Evolutionary conservation across 1,139 yeast species (phyloP).

Genomic region (Pichia sp.): DNA sequence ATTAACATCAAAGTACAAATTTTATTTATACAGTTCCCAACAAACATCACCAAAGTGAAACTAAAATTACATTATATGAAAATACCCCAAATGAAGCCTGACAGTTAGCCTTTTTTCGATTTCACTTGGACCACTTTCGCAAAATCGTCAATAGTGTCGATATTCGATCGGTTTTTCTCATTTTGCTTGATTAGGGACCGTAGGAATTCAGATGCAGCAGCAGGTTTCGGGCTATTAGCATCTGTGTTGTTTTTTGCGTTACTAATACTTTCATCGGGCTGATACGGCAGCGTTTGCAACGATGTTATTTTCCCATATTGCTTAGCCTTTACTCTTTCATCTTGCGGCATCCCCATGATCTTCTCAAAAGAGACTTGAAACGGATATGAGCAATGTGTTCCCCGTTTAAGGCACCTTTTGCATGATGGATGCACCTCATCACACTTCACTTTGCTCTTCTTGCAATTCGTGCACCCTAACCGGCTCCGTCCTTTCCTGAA

Average conservation of each 20-base stretch:
- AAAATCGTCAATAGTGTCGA: constrained; percentile 1
- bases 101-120: not conserved
- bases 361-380: constrained; percentile 5
- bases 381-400: constrained; percentile 15
- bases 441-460: constrained; percentile 83
- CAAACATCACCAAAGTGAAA: not conserved
- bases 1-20: not conserved
- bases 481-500: constrained; percentile 11
- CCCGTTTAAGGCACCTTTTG: constrained; percentile 17
- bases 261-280: not conserved
- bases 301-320: constrained; percentile 1
- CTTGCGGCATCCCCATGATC: not conserved
- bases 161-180: not conserved
- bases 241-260: not conserved
- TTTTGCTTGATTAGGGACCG: not conserved
- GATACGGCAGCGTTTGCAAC: constrained; percentile 4
- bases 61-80: not conserved
- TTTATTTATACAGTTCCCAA: not conserved
- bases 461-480: constrained; percentile 80
- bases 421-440: constrained; percentile 71
- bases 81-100: not conserved
- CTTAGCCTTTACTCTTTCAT: not conserved
- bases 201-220: constrained; percentile 1
- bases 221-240: not conserved
- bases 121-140: not conserved